Base-by-base conservation (phyloP, 805 yeast genomes). In the Tetrapisispora phaffii region DNA sequence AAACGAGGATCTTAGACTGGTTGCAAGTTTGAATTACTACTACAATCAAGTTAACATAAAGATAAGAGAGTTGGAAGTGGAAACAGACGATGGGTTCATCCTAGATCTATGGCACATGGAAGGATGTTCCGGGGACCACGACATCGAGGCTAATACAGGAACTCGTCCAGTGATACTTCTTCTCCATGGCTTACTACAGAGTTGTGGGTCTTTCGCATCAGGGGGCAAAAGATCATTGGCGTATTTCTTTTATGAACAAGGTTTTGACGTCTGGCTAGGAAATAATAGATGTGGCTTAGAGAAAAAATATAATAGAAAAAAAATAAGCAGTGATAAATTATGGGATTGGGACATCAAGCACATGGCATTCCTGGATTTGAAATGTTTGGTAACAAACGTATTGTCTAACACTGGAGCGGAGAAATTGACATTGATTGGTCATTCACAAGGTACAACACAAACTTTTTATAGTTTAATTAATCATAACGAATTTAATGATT, bases 301-400 rank as follows among this genome's bases (percentile, higher is more conserved):
- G 34, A 85, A 95, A 0, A 67, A 72, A 42, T 95, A 89, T 66
- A 53, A 55, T 45, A 45, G 49, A 36, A 45, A 51, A 41, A 48
- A 41, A 9, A 44, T 34, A 3, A 34, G 34, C 19, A 17, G 17
- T 17, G 42, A 21, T 8, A 29, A 28, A 29, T 84, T 83, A 78
- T 90, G 98, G 98, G 80, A 84, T 52, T 90, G 98, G 98, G 90
- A 85, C 57, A 73, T 93, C 42, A 65, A 72, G n/a, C 90, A 86
- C 39, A 77, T 93, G 80, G 90, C 89, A 0, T 70, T 72, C 46
- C 76, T 69, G 55, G 98, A 90, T 60, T 63, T 93, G 35, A 84
- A 95, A 1, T 72, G 85, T 17, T 68, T 90, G 64, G 70, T 89
- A 8, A 75, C 80, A 31, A 72, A 74, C 45, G 82, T 88, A 0